Base-by-base conservation (phyloP, 768 basidiomycete species). In the Pleurotus sapidus region DNA sequence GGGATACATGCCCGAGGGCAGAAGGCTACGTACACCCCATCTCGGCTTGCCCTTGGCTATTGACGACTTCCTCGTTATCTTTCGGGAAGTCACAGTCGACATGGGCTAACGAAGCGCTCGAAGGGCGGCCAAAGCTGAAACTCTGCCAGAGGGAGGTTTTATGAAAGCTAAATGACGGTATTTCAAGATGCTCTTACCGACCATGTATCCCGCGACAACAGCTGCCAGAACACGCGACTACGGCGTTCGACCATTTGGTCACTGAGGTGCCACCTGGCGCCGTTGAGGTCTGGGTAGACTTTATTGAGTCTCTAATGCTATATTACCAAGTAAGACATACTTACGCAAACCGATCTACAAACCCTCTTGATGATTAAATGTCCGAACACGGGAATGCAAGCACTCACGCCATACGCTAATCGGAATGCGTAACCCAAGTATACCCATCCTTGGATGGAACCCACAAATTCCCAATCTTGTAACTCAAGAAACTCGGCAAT, bases 161-260 rank as follows among this genome's bases (percentile, higher is more conserved):
- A 43, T 12, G 45, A 7, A 59, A 56, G 17, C 46, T 20, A 12
- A 23, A 12, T n/a, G n/a, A n/a, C n/a, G n/a, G n/a, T n/a, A n/a
- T n/a, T n/a, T n/a, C n/a, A n/a, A n/a, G n/a, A n/a, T n/a, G n/a
- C n/a, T n/a, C n/a, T n/a, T n/a, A 90, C 89, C 39, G 80, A 68
- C 77, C 81, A 83, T 0, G 84, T 84, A 62, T 90, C 89, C 25
- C 81, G 65, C 23, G 74, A 61, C 63, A 86, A 89, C n/a, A 89
- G 66, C 48, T 86, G 81, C 86, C 88, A 91, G 65, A 89, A 89
- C 9, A 86, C 70, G 18, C 74, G 74, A 54, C 74, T 78, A 15
- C 88, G 81, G 55, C 76, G 72, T 57, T 83, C 73, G 15, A 72
- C 66, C 40, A 74, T 67, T 18, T 70, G 67, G 24, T 77, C 72